phyloP scores from a whole-genome alignment of 257 asterid species.

The Catharanthus roseus region DNA sequence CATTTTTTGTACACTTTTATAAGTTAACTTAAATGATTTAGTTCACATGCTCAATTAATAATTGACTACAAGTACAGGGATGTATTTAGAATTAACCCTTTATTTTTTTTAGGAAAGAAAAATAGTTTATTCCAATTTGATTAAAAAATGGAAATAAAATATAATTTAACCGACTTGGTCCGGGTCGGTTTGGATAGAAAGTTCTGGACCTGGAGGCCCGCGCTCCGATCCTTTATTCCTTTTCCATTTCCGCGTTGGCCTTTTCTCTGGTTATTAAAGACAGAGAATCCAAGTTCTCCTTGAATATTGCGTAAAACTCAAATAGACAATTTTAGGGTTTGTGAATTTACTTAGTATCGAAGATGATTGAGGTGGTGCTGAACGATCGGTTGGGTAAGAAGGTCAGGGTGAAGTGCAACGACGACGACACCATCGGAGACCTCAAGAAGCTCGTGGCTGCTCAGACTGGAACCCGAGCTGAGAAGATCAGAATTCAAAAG shows the following conservation, averaged over 20 bases:
- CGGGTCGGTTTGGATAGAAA: background rate
- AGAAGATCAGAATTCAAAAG: conserved; percentile 58
- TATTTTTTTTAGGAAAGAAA: too few species aligned
- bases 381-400: conserved; percentile 69
- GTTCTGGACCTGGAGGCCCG: too few species aligned
- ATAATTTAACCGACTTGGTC: background rate
- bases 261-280: background rate
- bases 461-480: conserved; percentile 81
- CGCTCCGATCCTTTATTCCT: too few species aligned
- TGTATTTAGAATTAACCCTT: too few species aligned
- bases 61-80: too few species aligned
- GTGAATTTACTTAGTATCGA: background rate
- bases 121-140: too few species aligned
- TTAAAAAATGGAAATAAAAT: too few species aligned
- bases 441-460: conserved; percentile 91
- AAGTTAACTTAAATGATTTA: too few species aligned
- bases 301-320: background rate
- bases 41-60: too few species aligned
- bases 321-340: background rate
- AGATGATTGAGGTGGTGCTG: conserved; percentile 15
- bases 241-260: background rate
- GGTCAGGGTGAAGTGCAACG: conserved; percentile 89
- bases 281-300: background rate
- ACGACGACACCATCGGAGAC: conserved; percentile 86
- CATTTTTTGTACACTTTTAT: too few species aligned